Conservation (phyloP, 257 asterid genomes). For the Echium plantagineum region DNA sequence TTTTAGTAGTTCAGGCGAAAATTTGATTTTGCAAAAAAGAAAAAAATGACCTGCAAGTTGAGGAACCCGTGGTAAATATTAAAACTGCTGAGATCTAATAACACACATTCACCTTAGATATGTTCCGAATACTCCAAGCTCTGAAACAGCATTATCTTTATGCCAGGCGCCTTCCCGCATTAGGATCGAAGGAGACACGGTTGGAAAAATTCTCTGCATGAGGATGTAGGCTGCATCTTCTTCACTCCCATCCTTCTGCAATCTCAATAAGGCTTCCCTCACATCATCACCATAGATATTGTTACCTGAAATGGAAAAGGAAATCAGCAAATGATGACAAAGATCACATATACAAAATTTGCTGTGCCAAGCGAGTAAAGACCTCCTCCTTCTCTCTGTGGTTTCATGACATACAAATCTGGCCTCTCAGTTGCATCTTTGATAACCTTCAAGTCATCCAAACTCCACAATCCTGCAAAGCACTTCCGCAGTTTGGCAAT, state of each 20-base stretch:
- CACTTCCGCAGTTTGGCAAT: constrained; percentile 57
- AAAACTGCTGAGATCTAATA: no score
- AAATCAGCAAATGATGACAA: constrained; percentile 1
- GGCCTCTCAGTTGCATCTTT: constrained; percentile 65
- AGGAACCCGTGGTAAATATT: no score
- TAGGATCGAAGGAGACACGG: constrained; percentile 56
- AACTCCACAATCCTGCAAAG: constrained; percentile 83
- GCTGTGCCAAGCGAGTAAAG: constrained; percentile 1
- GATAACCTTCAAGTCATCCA: constrained; percentile 43
- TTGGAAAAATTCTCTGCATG: constrained; percentile 92
- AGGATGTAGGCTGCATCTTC: constrained; percentile 88
- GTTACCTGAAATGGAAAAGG: constrained; percentile 43
- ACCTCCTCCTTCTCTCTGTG: constrained; percentile 98
- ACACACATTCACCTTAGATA: constrained; percentile 53
- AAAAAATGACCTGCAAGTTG: no score
- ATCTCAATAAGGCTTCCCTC: constrained; percentile 43
- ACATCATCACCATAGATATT: constrained; percentile 83
- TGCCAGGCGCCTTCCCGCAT: constrained; percentile 65
- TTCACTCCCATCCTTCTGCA: constrained; percentile 54
- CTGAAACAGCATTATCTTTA: constrained; percentile 67
- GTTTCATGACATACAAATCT: constrained; percentile 67
- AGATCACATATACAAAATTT: constrained; percentile 1
- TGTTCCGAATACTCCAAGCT: constrained; percentile 71
- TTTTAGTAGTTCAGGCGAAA: no score
- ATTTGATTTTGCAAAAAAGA: no score